A percentile compares a stretch with the other conserved stretches of the same genome.
Evolutionary conservation across 768 basidiomycete species (phyloP).

Genomic region (Hydnomerulius pinastri): DNA sequence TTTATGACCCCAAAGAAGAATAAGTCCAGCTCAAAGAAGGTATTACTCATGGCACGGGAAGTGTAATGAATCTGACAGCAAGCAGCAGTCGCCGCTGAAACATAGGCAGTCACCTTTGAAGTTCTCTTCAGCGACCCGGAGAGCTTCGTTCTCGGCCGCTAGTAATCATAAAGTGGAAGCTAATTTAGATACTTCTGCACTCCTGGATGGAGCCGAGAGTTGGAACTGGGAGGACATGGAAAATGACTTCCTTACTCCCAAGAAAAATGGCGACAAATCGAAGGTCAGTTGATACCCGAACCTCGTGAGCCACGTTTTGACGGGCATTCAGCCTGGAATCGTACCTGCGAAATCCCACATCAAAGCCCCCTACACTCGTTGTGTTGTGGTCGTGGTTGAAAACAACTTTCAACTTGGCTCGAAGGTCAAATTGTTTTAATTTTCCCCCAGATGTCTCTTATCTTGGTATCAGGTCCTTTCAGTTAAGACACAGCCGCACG

Average conservation of each 20-base stretch:
- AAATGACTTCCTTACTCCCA: slow-evolving; percentile 49
- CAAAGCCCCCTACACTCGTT: slow-evolving; percentile 52
- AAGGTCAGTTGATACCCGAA: slow-evolving; percentile 17
- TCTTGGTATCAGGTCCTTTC: slow-evolving; percentile 45
- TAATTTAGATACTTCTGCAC: slow-evolving; percentile 45
- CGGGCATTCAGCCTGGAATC: slow-evolving; percentile 8
- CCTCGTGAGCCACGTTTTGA: slow-evolving; percentile 4
- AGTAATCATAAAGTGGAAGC: slow-evolving; percentile 9
- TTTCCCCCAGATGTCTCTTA: not conserved
- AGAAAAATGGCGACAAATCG: slow-evolving; percentile 30
- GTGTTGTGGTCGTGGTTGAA: slow-evolving; percentile 53
- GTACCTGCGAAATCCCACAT: slow-evolving; percentile 19
- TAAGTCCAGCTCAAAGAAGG: slow-evolving; percentile 28
- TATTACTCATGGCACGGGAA: not conserved
- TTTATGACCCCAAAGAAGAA: slow-evolving; percentile 54
- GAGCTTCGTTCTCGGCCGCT: slow-evolving; percentile 11
- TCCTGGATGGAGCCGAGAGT: slow-evolving; percentile 64
- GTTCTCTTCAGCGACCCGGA: slow-evolving; percentile 7
- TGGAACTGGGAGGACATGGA: slow-evolving; percentile 71
- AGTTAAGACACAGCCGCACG: slow-evolving; percentile 44
- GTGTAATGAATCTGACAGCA: slow-evolving; percentile 1
- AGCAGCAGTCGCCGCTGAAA: slow-evolving; percentile 13
- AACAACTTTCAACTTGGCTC: slow-evolving; percentile 22
- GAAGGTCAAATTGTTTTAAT: slow-evolving; percentile 17
- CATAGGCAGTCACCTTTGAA: slow-evolving; percentile 22